Conservation (phyloP, 495 filamentous ascomycete species). For the Penicillium egyptiacum region DNA sequence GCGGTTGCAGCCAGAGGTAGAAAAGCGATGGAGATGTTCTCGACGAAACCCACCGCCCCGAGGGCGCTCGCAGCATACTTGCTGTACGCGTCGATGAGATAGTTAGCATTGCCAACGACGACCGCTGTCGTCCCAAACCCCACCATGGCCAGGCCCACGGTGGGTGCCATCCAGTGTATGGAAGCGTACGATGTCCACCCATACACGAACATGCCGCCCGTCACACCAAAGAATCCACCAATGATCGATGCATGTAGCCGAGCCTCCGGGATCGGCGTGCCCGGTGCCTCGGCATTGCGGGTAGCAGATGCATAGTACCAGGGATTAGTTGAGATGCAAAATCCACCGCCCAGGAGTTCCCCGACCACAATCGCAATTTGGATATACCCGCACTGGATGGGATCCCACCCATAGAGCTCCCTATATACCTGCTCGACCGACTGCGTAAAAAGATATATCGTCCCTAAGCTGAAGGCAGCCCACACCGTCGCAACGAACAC, state of each 20-base stretch:
- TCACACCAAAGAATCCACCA: conserved; percentile 16
- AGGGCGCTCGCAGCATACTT: conserved; percentile 67
- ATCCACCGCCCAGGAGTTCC: no score
- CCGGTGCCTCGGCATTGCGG: background rate
- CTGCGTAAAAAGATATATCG: no score
- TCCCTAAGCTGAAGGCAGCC: no score
- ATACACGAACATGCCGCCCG: conserved; percentile 48
- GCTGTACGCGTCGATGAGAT: conserved; percentile 64
- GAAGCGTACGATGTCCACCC: conserved; percentile 55
- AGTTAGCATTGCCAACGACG: conserved; percentile 63
- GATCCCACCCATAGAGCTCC: no score
- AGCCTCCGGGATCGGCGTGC: background rate
- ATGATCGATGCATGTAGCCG: background rate
- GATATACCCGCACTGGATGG: no score
- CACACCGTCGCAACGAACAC: no score
- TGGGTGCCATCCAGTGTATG: conserved; percentile 59
- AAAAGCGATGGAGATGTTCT: conserved; percentile 58
- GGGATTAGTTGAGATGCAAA: no score
- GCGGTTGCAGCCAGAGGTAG: conserved; percentile 68
- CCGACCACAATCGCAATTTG: no score
- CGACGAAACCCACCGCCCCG: conserved; percentile 62
- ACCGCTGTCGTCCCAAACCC: conserved; percentile 61
- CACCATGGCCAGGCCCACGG: conserved; percentile 56
- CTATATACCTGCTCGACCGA: no score
- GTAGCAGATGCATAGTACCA: no score